A percentile compares a stretch with the other conserved stretches of the same genome.
These are phyloP conservation scores for Cyclotella choctawhatcheeana DNA, from an alignment of 108 stramenopile species.

Conservation along the genomic window DNA sequence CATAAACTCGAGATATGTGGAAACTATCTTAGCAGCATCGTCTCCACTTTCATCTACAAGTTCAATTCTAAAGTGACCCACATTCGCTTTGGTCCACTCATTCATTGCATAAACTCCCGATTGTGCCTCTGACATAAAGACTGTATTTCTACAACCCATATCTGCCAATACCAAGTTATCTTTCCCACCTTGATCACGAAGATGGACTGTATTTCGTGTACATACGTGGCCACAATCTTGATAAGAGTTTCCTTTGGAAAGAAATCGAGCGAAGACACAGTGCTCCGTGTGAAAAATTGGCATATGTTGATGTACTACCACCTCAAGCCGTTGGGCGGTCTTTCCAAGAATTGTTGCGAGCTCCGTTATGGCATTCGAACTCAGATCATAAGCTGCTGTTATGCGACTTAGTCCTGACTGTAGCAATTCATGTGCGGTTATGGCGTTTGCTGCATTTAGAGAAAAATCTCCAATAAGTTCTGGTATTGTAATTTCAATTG, in stretches of 20 bases:
- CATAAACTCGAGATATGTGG: constrained; percentile 38
- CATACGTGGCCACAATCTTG: constrained; percentile 83
- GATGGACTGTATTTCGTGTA: constrained; percentile 72
- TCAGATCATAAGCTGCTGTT: constrained; percentile 74
- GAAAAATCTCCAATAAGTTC: constrained; percentile 76
- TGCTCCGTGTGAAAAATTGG: constrained; percentile 86
- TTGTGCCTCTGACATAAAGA: constrained; percentile 75
- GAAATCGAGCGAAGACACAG: constrained; percentile 76
- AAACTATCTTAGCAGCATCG: constrained; percentile 56
- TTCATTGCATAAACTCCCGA: constrained; percentile 49
- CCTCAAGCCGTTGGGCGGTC: constrained; percentile 57
- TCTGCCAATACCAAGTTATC: constrained; percentile 85
- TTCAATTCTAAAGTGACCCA: constrained; percentile 65
- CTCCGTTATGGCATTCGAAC: constrained; percentile 61
- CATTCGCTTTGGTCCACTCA: constrained; percentile 63
- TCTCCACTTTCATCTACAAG: constrained; percentile 70
- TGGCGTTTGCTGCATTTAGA: constrained; percentile 72
- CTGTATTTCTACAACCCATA: constrained; percentile 86
- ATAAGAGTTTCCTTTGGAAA: constrained; percentile 74
- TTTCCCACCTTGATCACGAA: constrained; percentile 69
- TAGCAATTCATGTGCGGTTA: constrained; percentile 66
- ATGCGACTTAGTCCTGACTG: constrained; percentile 56
- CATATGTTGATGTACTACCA: constrained; percentile 71
- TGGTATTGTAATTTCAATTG: constrained; percentile 57
- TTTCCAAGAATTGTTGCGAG: constrained; percentile 48